These are phyloP conservation scores for Cornus kousa DNA, from an alignment of 148 eudicot species.

Conservation along the genomic window DNA sequence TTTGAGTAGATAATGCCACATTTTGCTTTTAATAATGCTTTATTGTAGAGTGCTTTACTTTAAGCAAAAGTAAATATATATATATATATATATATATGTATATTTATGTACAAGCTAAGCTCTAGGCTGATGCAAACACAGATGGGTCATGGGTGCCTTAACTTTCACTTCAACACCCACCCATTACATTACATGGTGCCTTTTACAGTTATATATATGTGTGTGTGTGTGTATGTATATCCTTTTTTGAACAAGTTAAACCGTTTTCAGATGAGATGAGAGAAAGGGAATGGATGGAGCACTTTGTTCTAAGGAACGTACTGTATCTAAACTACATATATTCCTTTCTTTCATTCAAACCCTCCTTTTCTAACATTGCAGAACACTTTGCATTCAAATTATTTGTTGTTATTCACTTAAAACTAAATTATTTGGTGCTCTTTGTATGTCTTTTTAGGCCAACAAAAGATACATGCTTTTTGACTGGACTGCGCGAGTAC, in stretches of 20 bases:
- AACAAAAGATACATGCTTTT: constrained; percentile 64
- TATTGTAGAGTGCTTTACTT: constrained; percentile 46
- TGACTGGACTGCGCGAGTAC: constrained; percentile 53
- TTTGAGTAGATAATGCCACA: constrained; percentile 79
- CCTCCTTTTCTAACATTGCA: constrained; percentile 48
- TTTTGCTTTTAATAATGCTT: constrained; percentile 57
- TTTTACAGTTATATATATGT: constrained; percentile 15
- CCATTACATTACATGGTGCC: constrained; percentile 5
- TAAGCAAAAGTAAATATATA: constrained; percentile 29
- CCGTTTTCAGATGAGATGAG: constrained; percentile 15
- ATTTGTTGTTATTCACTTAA: constrained; percentile 37
- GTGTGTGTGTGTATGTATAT: background rate
- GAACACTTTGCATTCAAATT: constrained; percentile 56
- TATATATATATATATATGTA: constrained; percentile 1
- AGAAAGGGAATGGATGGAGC: background rate
- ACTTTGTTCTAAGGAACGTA: background rate
- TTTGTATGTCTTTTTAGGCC: constrained; percentile 86
- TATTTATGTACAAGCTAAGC: background rate
- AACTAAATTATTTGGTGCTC: constrained; percentile 11
- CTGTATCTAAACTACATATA: background rate
- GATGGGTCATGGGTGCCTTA: background rate
- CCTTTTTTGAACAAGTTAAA: constrained; percentile 23
- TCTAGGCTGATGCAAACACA: constrained; percentile 4
- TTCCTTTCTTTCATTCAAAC: constrained; percentile 50
- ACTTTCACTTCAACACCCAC: constrained; percentile 15